Percentiles rank a stretch among this genome's conserved stretches.
Evolutionary conservation across 306 rosid species (phyloP).

Genomic region (Prunus campanulata): DNA sequence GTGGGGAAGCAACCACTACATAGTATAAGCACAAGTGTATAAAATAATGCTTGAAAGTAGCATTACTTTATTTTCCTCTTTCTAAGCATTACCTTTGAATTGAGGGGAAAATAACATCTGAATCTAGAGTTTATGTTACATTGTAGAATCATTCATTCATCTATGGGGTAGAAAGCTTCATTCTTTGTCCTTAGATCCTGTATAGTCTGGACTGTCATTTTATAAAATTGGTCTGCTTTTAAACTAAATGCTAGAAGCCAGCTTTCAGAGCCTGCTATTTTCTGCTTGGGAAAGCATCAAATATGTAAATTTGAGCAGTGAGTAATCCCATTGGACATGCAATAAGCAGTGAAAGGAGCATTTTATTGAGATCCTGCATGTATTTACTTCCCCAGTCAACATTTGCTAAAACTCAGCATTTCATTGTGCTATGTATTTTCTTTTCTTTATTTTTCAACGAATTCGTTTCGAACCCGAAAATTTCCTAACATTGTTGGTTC

Average conservation of each 20-base stretch:
- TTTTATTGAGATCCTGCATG: too few species aligned
- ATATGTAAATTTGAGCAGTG: too few species aligned
- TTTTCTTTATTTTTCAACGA: too few species aligned
- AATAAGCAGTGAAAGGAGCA: too few species aligned
- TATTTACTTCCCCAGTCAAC: too few species aligned
- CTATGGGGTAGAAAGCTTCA: conserved; percentile 24
- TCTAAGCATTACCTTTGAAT: conserved; percentile 26
- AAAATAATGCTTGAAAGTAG: conserved; percentile 38
- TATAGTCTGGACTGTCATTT: neutral
- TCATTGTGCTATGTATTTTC: too few species aligned
- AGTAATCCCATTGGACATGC: too few species aligned
- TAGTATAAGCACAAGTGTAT: conserved; percentile 29
- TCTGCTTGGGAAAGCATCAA: too few species aligned
- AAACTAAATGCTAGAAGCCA: neutral
- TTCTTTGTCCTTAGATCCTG: conserved; percentile 12
- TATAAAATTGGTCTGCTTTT: neutral
- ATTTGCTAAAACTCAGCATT: too few species aligned
- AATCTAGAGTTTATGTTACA: conserved; percentile 15
- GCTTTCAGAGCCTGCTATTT: too few species aligned
- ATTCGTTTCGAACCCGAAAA: too few species aligned
- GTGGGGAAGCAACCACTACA: conserved; percentile 27
- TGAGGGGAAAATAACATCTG: conserved; percentile 15
- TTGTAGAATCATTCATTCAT: conserved; percentile 26
- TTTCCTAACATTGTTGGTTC: too few species aligned
- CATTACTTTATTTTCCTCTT: conserved; percentile 13